Evolutionary conservation across 2,329 filamentous ascomycete species (phyloP), one percentile per base, ranked within the genome.

Genomic region (Fusarium subtropicale): DNA sequence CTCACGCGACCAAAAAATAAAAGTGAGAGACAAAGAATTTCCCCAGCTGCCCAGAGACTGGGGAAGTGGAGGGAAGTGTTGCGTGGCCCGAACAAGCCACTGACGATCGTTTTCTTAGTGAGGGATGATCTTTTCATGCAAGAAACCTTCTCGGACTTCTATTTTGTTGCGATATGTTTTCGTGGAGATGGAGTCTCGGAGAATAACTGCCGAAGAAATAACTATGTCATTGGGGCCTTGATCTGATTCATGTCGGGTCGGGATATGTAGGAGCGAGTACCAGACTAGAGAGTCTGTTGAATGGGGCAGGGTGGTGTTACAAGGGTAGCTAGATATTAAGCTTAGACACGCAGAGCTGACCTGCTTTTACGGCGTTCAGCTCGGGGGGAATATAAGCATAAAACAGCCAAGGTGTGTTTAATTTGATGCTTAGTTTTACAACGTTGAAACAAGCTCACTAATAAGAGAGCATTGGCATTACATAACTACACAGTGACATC

Each of bases 41-140:
- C 28, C 28, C 28, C 28, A 34, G 22, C 48, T 20, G 20, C 24
- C 48, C 28, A 20, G 45, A 42, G 44, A 52, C 33, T 36, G 60
- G 61, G 66, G 55, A 44, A 34, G 53, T 39, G 60, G 47, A 55
- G 63, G 44, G 28, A 59, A 15, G 52, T 33, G 39, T 67, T 69
- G 67, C 67, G 67, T 7, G 67, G 67, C 67, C 66, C 46, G 15
- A 28, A 22, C 34, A 51, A 63, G 64, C 63, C 52, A 58, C 57
- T 58, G 63, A n/a, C 45, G 44, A 68, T 68, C 64, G 22, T 51
- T 34, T 15, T 31, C n/a, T 41, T 41, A 20, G 20, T 39, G 26
- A 24, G 41, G 11, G 55, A 33, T 18, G 30, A 44, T 51, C 31
- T 51, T 60, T 41, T 45, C 26, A 31, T 48, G 11, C 7, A 65